Percentiles rank a stretch among this genome's conserved stretches.
phyloP scores from a whole-genome alignment of 192 early-diverging fungal species.

The Podila epigama region DNA sequence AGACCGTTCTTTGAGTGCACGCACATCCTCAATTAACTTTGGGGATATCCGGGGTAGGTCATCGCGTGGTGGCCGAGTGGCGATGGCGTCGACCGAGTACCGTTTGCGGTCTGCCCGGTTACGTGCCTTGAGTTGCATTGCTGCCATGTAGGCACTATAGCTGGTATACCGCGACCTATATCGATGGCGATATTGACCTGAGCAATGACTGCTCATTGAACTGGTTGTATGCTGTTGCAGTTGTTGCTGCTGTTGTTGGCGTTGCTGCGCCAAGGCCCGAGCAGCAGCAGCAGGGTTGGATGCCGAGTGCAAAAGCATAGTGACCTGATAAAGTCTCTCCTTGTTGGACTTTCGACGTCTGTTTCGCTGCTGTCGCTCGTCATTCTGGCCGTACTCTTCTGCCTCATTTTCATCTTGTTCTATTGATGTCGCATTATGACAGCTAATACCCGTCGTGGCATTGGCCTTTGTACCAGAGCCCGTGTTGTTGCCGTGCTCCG shows the following conservation, averaged over 20 bases:
- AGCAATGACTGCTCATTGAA: too few relatives aligned
- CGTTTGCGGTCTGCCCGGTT: conserved; percentile 11
- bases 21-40: conserved; percentile 3
- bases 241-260: too few relatives aligned
- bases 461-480: conserved; percentile 2
- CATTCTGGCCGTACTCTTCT: neutral
- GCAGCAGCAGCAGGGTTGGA: neutral
- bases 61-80: neutral
- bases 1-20: conserved; percentile 1
- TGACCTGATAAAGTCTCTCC: neutral
- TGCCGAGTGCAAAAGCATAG: neutral
- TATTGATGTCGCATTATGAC: conserved; percentile 4
- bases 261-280: neutral
- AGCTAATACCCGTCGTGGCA: neutral
- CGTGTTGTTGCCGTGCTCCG: too few relatives aligned
- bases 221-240: too few relatives aligned
- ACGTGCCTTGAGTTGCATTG: conserved; percentile 26
- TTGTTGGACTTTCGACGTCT: too few relatives aligned
- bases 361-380: too few relatives aligned
- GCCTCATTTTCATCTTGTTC: neutral
- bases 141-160: conserved; percentile 30
- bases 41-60: neutral
- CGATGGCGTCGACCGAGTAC: neutral
- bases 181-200: too few relatives aligned
- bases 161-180: conserved; percentile 21